Evolutionary conservation across 1,139 yeast species (phyloP).

Genomic region (Hemisphaericaspora subhashii): DNA sequence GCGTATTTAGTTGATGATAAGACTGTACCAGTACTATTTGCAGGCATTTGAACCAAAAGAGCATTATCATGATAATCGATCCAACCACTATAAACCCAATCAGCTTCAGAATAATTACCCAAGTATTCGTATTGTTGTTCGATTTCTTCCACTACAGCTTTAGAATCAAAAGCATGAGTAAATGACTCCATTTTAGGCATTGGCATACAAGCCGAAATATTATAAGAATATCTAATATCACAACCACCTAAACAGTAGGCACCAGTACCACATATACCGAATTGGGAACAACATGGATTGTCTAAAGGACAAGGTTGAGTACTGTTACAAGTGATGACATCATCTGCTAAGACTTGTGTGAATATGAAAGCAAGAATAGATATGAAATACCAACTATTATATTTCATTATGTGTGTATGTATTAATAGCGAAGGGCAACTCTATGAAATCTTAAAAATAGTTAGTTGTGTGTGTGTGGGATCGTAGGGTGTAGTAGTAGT

Average conservation of each 20-base stretch:
- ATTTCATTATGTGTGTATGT: not conserved
- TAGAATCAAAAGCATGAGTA: constrained; percentile 39
- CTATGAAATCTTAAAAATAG: not conserved
- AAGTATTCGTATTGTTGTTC: constrained; percentile 48
- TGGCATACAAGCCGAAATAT: constrained; percentile 67
- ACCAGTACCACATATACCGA: constrained; percentile 85
- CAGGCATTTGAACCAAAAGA: constrained; percentile 74
- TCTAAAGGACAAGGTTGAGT: constrained; percentile 63
- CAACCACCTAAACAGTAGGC: constrained; percentile 80
- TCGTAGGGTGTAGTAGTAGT: not conserved
- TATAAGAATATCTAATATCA: constrained; percentile 65
- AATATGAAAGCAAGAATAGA: constrained; percentile 12
- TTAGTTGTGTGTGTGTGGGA: not conserved
- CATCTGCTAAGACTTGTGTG: constrained; percentile 15
- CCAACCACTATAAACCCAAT: constrained; percentile 78
- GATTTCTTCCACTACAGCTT: constrained; percentile 21
- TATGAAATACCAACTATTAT: constrained; percentile 1
- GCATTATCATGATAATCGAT: constrained; percentile 56
- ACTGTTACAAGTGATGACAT: constrained; percentile 44
- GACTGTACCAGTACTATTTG: constrained; percentile 75
- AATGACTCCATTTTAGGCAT: constrained; percentile 43
- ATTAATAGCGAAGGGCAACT: not conserved
- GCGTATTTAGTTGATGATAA: constrained; percentile 75
- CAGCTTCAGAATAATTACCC: constrained; percentile 67
- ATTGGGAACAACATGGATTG: constrained; percentile 80